Percentiles rank a stretch among this genome's conserved stretches.
Conservation (phyloP, 129 eudicot species). For the Heracleum sosnowskyi region DNA sequence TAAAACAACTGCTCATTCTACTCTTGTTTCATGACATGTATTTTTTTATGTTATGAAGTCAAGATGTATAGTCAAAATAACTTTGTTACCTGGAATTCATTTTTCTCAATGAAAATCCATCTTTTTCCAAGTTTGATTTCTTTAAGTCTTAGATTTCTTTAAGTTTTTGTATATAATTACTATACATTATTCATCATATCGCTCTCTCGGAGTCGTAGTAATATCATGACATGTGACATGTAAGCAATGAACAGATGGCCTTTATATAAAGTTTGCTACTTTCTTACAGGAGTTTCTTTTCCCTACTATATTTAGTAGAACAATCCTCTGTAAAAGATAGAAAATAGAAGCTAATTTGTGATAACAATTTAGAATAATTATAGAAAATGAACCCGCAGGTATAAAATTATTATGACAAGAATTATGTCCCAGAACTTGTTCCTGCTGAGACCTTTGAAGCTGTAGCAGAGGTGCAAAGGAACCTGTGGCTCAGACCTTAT, state of each 20-base stretch:
- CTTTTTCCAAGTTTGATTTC: neutral
- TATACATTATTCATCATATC: too few relatives aligned
- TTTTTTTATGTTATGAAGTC: neutral
- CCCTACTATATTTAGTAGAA: neutral
- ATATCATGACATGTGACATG: too few relatives aligned
- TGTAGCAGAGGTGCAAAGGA: too few relatives aligned
- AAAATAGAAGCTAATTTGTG: neutral
- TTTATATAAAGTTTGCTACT: neutral
- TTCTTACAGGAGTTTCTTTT: neutral
- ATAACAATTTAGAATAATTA: neutral
- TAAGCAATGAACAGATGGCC: neutral
- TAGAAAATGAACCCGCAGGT: too few relatives aligned
- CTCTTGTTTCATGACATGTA: neutral
- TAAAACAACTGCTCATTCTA: neutral
- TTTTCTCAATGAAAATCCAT: slow-evolving; percentile 12
- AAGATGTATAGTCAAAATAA: neutral
- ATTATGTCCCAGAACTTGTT: too few relatives aligned
- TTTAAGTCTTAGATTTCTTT: too few relatives aligned
- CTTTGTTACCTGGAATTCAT: neutral
- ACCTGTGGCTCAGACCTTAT: too few relatives aligned
- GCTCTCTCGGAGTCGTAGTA: too few relatives aligned
- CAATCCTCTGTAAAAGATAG: neutral
- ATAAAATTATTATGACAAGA: too few relatives aligned
- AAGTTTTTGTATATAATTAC: too few relatives aligned
- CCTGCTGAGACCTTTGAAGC: too few relatives aligned